phyloP scores from a whole-genome alignment of 768 basidiomycete genomes.

The Dacryopinax spathularia region DNA sequence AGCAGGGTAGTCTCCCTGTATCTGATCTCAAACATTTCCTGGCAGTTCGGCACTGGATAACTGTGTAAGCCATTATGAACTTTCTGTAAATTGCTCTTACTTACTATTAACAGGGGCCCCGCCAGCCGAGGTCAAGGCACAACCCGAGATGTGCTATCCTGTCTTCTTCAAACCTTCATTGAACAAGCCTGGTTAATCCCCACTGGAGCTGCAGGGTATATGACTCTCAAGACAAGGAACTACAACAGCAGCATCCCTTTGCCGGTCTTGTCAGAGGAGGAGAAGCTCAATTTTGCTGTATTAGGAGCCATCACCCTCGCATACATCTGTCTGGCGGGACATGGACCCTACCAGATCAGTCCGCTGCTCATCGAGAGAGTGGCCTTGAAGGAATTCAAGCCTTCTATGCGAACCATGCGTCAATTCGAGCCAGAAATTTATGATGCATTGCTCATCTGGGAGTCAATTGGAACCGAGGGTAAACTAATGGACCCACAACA shows the following conservation, averaged over 20 bases:
- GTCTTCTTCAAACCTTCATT: neutral
- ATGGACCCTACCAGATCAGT: too few species aligned
- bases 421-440: neutral
- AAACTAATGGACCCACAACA: neutral
- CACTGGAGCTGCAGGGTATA: too few species aligned
- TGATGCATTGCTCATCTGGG: neutral
- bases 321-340: too few species aligned
- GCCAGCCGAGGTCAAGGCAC: neutral
- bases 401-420: too few species aligned
- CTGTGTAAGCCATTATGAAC: neutral
- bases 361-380: too few species aligned
- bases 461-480: neutral
- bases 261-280: too few species aligned
- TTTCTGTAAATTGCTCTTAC: neutral
- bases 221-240: too few species aligned
- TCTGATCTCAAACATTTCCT: neutral
- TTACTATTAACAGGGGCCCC: neutral
- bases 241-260: too few species aligned
- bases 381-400: too few species aligned
- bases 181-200: too few species aligned
- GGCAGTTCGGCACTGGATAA: neutral
- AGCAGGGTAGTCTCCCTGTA: neutral
- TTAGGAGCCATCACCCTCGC: too few species aligned
- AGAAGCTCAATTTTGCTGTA: too few species aligned
- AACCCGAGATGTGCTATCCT: neutral